Evolutionary conservation across 2,329 filamentous ascomycete species (phyloP).

Genomic region (Nannizzia gypsea): DNA sequence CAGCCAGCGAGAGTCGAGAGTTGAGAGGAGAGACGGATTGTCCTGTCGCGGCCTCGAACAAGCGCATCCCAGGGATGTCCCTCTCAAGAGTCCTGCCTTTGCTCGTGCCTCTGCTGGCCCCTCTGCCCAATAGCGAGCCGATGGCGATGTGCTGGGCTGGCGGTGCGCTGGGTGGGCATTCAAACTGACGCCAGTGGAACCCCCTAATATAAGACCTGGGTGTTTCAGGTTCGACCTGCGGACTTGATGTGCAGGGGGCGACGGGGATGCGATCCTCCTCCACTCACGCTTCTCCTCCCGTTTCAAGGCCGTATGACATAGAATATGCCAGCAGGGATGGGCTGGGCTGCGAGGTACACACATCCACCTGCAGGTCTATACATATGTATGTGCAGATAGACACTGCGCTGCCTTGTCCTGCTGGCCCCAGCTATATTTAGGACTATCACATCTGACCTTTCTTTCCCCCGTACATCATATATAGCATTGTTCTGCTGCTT

Average conservation of each 20-base stretch:
- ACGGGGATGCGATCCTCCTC: constrained; percentile 1
- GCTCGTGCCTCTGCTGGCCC: background rate
- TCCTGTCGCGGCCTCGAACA: background rate
- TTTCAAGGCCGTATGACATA: constrained; percentile 4
- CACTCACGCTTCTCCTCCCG: background rate
- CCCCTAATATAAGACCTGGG: constrained; percentile 1
- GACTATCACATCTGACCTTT: background rate
- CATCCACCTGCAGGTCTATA: background rate
- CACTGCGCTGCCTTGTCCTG: background rate
- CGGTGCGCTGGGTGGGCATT: constrained; percentile 2
- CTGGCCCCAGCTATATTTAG: background rate
- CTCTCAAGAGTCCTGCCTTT: no score
- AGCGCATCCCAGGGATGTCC: background rate
- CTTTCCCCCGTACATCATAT: background rate
- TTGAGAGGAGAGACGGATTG: background rate
- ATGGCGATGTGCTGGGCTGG: background rate
- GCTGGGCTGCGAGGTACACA: background rate
- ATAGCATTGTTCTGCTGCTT: background rate
- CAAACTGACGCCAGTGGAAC: constrained; percentile 2
- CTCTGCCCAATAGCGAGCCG: background rate
- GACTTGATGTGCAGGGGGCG: constrained; percentile 4
- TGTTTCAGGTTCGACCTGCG: constrained; percentile 3
- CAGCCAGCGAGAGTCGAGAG: background rate
- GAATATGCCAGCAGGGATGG: background rate
- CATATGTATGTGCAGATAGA: background rate